These are phyloP conservation scores for Lunularia cruciata DNA, from an alignment of 225 moss, liverwort and hornwort species.

Conservation along the genomic window DNA sequence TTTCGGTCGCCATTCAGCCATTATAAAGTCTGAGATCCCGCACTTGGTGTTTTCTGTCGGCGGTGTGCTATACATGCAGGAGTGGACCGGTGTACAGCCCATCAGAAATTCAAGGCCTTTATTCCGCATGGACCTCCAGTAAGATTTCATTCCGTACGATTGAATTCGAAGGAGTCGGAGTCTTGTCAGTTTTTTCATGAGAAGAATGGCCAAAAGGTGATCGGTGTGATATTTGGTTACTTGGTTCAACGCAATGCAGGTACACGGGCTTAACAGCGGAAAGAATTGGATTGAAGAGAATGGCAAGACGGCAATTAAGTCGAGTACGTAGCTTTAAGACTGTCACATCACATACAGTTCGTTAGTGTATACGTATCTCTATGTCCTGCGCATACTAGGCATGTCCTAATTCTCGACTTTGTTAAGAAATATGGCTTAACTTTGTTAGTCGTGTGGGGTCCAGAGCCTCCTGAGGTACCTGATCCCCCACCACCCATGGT, in stretches of 20 bases:
- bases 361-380: too few relatives aligned
- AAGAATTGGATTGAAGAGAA: slow-evolving; percentile 65
- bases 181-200: neutral
- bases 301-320: slow-evolving; percentile 60
- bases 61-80: slow-evolving; percentile 28
- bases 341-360: too few relatives aligned
- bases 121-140: neutral
- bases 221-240: neutral
- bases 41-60: neutral
- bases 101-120: slow-evolving; percentile 47
- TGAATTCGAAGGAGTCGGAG: neutral
- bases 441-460: neutral
- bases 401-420: neutral
- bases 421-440: neutral
- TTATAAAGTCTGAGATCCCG: neutral
- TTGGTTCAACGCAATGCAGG: slow-evolving; percentile 22
- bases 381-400: too few relatives aligned
- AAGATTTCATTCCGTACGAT: neutral
- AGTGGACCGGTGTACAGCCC: slow-evolving; percentile 57
- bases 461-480: slow-evolving; percentile 38
- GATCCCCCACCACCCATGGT: slow-evolving; percentile 38
- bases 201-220: neutral
- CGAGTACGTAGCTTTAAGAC: slow-evolving; percentile 48
- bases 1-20: too few relatives aligned
- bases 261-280: slow-evolving; percentile 46